phyloP scores from a whole-genome alignment of 108 stramenopile species.

The Nitzschia inconspicua region DNA sequence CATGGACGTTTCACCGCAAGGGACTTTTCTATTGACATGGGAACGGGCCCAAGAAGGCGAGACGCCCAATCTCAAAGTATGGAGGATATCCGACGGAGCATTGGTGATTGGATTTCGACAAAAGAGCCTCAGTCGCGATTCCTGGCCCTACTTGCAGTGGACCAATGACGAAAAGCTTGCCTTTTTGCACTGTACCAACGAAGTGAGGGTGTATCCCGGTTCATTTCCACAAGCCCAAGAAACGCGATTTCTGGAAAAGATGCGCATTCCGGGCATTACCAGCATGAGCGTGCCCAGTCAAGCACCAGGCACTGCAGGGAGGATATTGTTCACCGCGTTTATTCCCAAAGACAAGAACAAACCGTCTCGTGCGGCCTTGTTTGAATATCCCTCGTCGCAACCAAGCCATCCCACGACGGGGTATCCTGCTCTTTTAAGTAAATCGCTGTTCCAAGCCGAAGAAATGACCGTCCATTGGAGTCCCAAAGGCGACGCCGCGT shows the following conservation, averaged over 20 bases:
- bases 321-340: conserved; percentile 72
- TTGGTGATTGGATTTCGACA: conserved; percentile 59
- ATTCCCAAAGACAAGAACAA: conserved; percentile 84
- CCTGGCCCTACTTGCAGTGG: conserved; percentile 90
- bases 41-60: conserved; percentile 50
- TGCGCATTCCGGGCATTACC: conserved; percentile 52
- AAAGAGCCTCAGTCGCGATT: conserved; percentile 56
- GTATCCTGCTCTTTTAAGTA: conserved; percentile 57
- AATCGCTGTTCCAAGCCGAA: conserved; percentile 79
- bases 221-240: conserved; percentile 24
- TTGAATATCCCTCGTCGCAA: conserved; percentile 45
- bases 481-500: conserved; percentile 72
- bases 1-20: conserved; percentile 73
- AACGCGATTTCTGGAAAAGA: conserved; percentile 48
- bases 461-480: conserved; percentile 72
- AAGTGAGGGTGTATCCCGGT: conserved; percentile 68
- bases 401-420: conserved; percentile 4
- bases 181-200: conserved; percentile 63
- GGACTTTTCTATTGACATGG: conserved; percentile 86
- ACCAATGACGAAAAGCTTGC: conserved; percentile 81
- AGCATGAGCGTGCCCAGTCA: conserved; percentile 53
- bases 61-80: conserved; percentile 77
- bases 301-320: conserved; percentile 10
- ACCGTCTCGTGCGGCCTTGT: conserved; percentile 74
- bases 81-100: conserved; percentile 49